Conservation (phyloP, 306 rosid genomes). For the Pueraria montana region DNA sequence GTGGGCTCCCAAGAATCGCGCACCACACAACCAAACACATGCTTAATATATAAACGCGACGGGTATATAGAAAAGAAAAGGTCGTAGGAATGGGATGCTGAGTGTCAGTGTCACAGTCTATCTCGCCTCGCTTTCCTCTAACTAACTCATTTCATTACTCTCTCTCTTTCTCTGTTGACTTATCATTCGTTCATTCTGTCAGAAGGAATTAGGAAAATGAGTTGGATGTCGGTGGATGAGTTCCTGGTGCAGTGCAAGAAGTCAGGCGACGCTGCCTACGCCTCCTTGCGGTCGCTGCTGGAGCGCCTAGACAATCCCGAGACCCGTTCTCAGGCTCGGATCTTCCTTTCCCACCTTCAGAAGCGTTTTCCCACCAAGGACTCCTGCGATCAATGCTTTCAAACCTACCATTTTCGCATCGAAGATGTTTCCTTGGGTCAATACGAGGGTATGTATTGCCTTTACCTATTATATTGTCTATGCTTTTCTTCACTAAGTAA, state of each 20-base stretch:
- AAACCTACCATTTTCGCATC: conserved; percentile 79
- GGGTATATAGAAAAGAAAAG: conserved; percentile 7
- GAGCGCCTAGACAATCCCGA: conserved; percentile 84
- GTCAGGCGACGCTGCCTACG: conserved; percentile 91
- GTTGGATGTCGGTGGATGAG: conserved; percentile 62
- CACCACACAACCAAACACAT: too few species aligned
- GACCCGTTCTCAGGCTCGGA: conserved; percentile 75
- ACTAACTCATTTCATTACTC: neutral
- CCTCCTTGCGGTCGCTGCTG: conserved; percentile 71
- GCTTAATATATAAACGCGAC: too few species aligned
- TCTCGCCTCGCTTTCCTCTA: neutral
- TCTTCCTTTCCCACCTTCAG: conserved; percentile 84
- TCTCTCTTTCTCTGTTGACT: neutral
- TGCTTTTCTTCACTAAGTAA: too few species aligned
- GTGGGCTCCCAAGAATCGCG: too few species aligned
- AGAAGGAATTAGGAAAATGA: conserved; percentile 30
- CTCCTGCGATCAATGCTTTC: conserved; percentile 72
- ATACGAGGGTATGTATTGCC: conserved; percentile 61
- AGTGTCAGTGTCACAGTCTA: neutral
- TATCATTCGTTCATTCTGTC: neutral
- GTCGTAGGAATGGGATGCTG: neutral
- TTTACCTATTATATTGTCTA: neutral
- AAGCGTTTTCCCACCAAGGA: conserved; percentile 75
- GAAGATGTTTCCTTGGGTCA: conserved; percentile 85
- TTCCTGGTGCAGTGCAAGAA: conserved; percentile 73